Evolutionary conservation across 441 rosid genomes (phyloP).

Genomic region (Populus hybrid): DNA sequence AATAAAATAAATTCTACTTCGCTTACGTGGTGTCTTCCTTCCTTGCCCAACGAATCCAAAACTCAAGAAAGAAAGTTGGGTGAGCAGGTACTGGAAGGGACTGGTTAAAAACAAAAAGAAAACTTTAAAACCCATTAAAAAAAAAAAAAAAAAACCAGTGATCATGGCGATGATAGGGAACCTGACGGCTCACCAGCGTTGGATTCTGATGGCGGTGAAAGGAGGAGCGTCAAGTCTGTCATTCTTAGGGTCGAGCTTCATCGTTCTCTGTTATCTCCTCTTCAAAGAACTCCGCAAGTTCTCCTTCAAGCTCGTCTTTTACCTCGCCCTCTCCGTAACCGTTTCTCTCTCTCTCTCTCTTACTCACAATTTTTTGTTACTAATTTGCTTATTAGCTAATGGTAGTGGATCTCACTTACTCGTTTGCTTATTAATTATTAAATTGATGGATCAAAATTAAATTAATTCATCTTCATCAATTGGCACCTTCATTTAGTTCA

Average conservation of each 20-base stretch:
- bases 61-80: not conserved
- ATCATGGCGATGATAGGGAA: too few relatives aligned
- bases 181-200: too few relatives aligned
- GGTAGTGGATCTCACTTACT: not conserved
- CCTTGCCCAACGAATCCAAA: not conserved
- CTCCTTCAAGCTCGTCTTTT: constrained; percentile 98
- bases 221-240: constrained; percentile 80
- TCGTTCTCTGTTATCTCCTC: constrained; percentile 81
- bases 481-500: not conserved
- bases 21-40: not conserved
- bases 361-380: not conserved
- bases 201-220: not conserved
- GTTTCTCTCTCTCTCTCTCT: not conserved
- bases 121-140: too few relatives aligned
- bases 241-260: constrained; percentile 80
- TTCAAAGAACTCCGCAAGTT: constrained; percentile 91
- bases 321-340: constrained; percentile 76
- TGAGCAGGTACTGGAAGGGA: not conserved
- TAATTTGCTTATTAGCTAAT: constrained; percentile 2
- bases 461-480: not conserved
- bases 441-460: not conserved
- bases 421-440: too few relatives aligned
- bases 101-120: not conserved
- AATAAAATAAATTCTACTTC: not conserved
- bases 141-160: not conserved